Percentiles rank a stretch among this genome's conserved stretches.
phyloP scores from a whole-genome alignment of 495 filamentous ascomycete species.

The Aspergillus ostianus region DNA sequence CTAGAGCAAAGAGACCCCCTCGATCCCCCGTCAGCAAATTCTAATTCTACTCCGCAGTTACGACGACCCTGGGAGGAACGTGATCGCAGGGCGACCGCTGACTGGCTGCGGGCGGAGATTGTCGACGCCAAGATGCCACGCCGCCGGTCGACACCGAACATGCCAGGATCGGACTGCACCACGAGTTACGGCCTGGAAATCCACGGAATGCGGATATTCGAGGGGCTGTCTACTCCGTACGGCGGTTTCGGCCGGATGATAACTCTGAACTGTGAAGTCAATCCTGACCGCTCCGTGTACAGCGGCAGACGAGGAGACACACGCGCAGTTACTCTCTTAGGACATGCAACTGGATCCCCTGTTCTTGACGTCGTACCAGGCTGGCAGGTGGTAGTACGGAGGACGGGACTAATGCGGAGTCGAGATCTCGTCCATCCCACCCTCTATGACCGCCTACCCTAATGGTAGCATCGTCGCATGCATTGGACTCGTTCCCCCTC shows the following conservation, averaged over 20 bases:
- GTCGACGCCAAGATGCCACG: constrained; percentile 4
- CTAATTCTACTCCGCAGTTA: not conserved
- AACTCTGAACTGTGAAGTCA: not conserved
- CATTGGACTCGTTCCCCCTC: not conserved
- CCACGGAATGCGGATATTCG: no score
- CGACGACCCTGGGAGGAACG: constrained; percentile 2
- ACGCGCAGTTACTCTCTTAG: not conserved
- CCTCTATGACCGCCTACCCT: not conserved
- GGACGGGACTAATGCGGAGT: not conserved
- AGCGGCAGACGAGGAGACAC: not conserved
- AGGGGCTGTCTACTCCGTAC: not conserved
- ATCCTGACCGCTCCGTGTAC: no score
- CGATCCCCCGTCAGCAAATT: not conserved
- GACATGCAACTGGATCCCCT: not conserved
- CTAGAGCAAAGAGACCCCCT: not conserved
- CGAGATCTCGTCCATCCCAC: not conserved
- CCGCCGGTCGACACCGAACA: not conserved
- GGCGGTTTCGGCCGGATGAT: not conserved
- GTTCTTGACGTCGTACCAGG: not conserved
- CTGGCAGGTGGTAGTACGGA: not conserved
- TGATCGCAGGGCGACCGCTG: constrained; percentile 3
- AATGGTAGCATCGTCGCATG: not conserved
- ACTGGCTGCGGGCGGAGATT: not conserved
- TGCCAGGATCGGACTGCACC: not conserved
- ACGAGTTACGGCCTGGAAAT: not conserved